A percentile compares a stretch with the other conserved stretches of the same genome.
phyloP scores from a whole-genome alignment of 1,284 basidiomycete genomes.

The Cryptococcus amylolentus region DNA sequence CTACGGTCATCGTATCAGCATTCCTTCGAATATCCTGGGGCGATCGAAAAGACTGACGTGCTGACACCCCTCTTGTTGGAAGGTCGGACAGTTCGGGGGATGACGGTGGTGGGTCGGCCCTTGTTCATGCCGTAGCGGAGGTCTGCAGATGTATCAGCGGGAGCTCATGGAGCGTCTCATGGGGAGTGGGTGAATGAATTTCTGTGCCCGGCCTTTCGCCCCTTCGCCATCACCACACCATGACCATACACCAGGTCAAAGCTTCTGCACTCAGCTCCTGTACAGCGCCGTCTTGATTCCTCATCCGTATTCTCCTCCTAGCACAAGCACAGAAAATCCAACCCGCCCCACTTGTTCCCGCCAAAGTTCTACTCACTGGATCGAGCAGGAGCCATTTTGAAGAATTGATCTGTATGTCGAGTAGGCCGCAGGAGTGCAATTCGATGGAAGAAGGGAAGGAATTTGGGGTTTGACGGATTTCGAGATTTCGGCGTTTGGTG shows the following conservation, averaged over 20 bases:
- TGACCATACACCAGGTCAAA: not conserved
- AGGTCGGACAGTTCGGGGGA: conserved; percentile 73
- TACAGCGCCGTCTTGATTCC: not conserved
- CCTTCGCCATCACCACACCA: not conserved
- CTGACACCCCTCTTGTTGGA: conserved; percentile 89
- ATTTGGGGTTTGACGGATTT: too few species aligned
- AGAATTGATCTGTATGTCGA: conserved; percentile 6
- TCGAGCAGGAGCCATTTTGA: conserved; percentile 38
- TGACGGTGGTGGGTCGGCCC: conserved; percentile 86
- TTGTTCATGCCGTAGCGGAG: conserved; percentile 86
- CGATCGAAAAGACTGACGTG: conserved; percentile 40
- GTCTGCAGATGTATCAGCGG: conserved; percentile 56
- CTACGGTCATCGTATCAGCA: conserved; percentile 18
- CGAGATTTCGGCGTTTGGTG: too few species aligned
- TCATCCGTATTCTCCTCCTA: not conserved
- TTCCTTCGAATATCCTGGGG: not conserved
- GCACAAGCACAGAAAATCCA: not conserved
- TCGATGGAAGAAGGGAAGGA: too few species aligned
- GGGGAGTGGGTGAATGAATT: not conserved
- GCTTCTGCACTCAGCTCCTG: not conserved
- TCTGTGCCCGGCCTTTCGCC: not conserved
- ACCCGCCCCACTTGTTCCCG: not conserved
- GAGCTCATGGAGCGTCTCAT: not conserved
- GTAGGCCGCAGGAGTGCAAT: too few species aligned
- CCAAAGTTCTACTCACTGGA: conserved; percentile 31